Evolutionary conservation across 352 stramenopile genomes (phyloP), one percentile per base, ranked within the genome.

Genomic region (Blastocystis sp.): DNA sequence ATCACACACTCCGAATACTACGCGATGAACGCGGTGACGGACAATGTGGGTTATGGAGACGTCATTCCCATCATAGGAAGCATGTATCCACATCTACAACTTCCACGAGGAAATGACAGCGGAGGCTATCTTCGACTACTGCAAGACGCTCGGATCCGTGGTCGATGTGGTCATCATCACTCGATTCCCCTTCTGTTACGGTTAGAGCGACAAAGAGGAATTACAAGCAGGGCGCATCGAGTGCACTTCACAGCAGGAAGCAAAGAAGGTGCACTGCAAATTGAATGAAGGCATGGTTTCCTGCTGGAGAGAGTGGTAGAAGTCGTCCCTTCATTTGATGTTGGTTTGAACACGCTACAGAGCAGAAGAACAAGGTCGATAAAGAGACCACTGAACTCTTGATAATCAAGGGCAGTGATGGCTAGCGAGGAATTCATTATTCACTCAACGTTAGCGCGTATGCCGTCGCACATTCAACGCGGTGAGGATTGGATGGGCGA

Each of bases 151-250:
- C 19, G 68, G 68, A 34, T 17, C 3, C 11, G 24, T 77, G 3
- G n/a, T 59, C 14, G 68, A 77, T 40, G 42, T 77, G 43, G 68
- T 77, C 17, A 77, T 77, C 17, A 7, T 77, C 17, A 10, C 38
- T 59, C 68, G 68, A 28, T 77, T 77, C 42, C 68, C 68, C 24
- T 77, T 57, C 60, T 57, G 28, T 57, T 77, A 77, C 52, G 68
- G 68, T 77, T 10, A 19, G 14, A 2, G 17, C 4, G n/a, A 3
- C 2, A 10, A 7, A 7, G 6, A 9, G n/a, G n/a, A 19, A 60
- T 77, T 7, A 62, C n/a, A 19, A n/a, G 52, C 24, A 77, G 68
- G 68, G 4, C 34, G 68, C 9, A 77, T 77, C 28, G 68, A 77
- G 52, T 77, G 68, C n/a, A 9, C 38, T 0, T 43, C 17, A 28